Evolutionary conservation across 305 asterid genomes (phyloP).

Genomic region (Plantago lanceolata): DNA sequence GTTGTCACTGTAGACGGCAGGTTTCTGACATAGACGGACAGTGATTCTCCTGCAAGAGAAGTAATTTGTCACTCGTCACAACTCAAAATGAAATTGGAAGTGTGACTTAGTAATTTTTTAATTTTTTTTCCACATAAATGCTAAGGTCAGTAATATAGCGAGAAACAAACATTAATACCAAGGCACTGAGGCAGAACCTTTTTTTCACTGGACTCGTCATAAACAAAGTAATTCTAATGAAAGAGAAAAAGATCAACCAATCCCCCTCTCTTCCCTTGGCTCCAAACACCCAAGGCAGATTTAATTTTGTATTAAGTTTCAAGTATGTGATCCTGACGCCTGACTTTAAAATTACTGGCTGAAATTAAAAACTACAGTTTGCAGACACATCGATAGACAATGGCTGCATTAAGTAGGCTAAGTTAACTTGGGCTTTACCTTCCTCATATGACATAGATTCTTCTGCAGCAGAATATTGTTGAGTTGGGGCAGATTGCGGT

Average conservation of each 20-base stretch:
- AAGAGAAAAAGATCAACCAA: no score
- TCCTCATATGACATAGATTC: slow-evolving; percentile 41
- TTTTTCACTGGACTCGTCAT: no score
- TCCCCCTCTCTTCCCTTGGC: no score
- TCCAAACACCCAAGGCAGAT: neutral
- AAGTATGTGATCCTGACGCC: neutral
- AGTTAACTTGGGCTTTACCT: slow-evolving; percentile 26
- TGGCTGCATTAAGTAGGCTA: neutral
- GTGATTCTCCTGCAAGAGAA: slow-evolving; percentile 42
- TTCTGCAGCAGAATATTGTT: slow-evolving; percentile 31
- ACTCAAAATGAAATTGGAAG: slow-evolving; percentile 3
- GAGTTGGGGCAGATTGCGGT: slow-evolving; percentile 38
- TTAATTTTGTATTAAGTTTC: neutral
- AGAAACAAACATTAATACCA: slow-evolving; percentile 1
- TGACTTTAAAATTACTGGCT: neutral
- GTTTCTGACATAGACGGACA: slow-evolving; percentile 82
- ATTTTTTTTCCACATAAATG: no score
- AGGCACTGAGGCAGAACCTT: no score
- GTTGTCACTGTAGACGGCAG: slow-evolving; percentile 61
- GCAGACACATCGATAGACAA: neutral
- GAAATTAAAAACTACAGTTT: neutral
- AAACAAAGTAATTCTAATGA: no score
- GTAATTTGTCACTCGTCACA: slow-evolving; percentile 1
- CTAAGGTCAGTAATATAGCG: neutral
- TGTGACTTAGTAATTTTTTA: neutral